These are phyloP conservation scores for Russula olivacea DNA, from an alignment of 768 basidiomycete genomes.

Conservation along the genomic window DNA sequence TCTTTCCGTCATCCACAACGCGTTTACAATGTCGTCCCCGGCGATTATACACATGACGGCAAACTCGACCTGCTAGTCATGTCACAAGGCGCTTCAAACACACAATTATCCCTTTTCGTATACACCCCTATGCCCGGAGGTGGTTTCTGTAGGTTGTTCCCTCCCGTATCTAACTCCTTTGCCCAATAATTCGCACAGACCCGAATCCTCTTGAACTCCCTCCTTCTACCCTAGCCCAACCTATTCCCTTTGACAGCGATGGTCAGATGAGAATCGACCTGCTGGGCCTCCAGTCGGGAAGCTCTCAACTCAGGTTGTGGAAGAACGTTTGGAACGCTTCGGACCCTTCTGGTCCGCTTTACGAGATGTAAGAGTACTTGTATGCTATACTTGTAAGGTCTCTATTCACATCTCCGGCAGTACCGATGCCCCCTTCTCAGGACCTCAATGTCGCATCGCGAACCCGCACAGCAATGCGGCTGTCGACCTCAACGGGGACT, in stretches of 20 bases:
- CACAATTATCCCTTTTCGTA: slow-evolving; percentile 58
- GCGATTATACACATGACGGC: slow-evolving; percentile 91
- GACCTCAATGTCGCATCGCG: slow-evolving; percentile 65
- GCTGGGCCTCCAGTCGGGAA: slow-evolving; percentile 49
- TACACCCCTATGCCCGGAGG: slow-evolving; percentile 59
- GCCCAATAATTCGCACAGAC: slow-evolving; percentile 24
- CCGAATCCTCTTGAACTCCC: slow-evolving; percentile 45
- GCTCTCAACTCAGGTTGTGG: slow-evolving; percentile 60
- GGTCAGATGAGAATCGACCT: slow-evolving; percentile 90
- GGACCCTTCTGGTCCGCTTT: slow-evolving; percentile 45
- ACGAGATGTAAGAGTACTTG: slow-evolving; percentile 54
- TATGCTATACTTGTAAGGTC: background rate
- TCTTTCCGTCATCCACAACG: slow-evolving; percentile 50
- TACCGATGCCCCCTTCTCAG: slow-evolving; percentile 52
- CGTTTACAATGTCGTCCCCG: slow-evolving; percentile 81
- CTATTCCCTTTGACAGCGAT: slow-evolving; percentile 79
- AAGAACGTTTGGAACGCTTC: slow-evolving; percentile 72
- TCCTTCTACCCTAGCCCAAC: slow-evolving; percentile 66
- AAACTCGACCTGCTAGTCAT: slow-evolving; percentile 87
- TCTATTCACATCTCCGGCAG: slow-evolving; percentile 1
- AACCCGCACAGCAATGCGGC: slow-evolving; percentile 94
- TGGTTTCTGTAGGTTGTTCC: slow-evolving; percentile 53
- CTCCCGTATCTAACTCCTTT: background rate
- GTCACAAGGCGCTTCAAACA: slow-evolving; percentile 48
- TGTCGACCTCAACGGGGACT: slow-evolving; percentile 92